Evolutionary conservation across 176 grass and related monocot species (phyloP), one percentile per base, ranked within the genome.

Genomic region (Saccharum spontaneum): DNA sequence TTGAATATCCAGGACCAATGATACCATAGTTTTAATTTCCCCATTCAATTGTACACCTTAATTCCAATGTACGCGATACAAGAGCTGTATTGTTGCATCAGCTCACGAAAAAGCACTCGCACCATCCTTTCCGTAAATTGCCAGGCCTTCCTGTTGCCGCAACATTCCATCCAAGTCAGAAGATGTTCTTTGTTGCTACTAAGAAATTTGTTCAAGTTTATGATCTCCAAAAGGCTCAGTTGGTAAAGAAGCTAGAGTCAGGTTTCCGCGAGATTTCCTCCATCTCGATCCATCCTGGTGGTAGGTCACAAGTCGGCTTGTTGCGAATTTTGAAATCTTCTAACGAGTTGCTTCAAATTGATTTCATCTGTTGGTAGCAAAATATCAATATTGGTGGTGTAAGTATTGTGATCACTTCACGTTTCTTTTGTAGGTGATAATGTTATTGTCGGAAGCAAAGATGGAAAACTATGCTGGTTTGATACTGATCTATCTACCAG

Each of bases 401-500:
- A 48, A 30, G 36, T 71, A 30, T 38, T 22, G 14, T 75, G 64
- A 66, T 75, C 10, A 60, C 11, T 75, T 75, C 14, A 30, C 15
- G 73, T 55, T 92, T 65, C 15, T 71, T 55, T 72, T 88, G 30
- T 87, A 99, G 97, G 97, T 81, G 97, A 96, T 89, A 95, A 99
- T 88, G 71, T 99, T 87, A 91, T 99, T 43, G 97, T 96, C 6
- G 97, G 97, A 59, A 99, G 97, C 86, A 96, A 86, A 86, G 97
- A 99, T 76, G 97, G 97, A 30, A 99, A 96, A 90, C 34, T 99
- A 75, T 96, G 97, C 44, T 99, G 97, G 97, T 99, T 99, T 55
- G 97, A 99, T 92, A 92, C 94, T 33, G 97, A 99, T 79, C 77
- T 94, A 52, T 96, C 93, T 24, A 90, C 94, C 6, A 75, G 84